Conservation (phyloP, 371 early-diverging fungal genomes). For the Amoeboaphelidium protococcarum region DNA sequence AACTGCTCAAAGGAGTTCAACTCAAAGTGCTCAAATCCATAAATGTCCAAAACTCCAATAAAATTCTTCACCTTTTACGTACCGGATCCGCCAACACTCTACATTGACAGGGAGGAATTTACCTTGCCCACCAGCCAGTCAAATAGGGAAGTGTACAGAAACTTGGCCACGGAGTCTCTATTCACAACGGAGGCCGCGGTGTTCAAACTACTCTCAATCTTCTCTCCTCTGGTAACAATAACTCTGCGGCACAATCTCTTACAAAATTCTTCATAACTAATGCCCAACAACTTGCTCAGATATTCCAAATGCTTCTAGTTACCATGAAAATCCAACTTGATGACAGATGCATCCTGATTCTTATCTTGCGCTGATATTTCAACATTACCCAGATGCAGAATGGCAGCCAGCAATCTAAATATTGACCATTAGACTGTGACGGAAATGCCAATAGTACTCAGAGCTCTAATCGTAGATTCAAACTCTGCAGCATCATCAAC, state of each 20-base stretch:
- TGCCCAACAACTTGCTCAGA: not conserved
- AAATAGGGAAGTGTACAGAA: conserved; percentile 36
- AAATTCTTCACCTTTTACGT: conserved; percentile 9
- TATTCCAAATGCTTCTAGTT: conserved; percentile 5
- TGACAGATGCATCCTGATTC: too few species aligned
- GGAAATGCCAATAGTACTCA: not conserved
- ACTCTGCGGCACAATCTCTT: conserved; percentile 16
- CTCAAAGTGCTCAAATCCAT: conserved; percentile 84
- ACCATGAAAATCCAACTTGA: too few species aligned
- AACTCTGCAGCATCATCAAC: conserved; percentile 1
- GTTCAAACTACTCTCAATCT: conserved; percentile 18
- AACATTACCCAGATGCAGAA: conserved; percentile 59
- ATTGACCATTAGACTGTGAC: not conserved
- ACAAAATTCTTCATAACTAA: not conserved
- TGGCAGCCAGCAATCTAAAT: conserved; percentile 35
- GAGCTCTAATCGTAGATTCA: not conserved
- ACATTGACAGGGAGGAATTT: conserved; percentile 39
- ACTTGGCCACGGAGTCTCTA: conserved; percentile 57
- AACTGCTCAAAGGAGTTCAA: conserved; percentile 98
- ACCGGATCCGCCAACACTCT: conserved; percentile 11
- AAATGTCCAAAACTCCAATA: conserved; percentile 91
- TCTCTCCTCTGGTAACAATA: conserved; percentile 10
- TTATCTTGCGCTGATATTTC: too few species aligned
- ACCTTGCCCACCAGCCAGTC: conserved; percentile 63
- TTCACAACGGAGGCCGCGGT: conserved; percentile 34